Evolutionary conservation across 2,329 filamentous ascomycete species (phyloP).

Genomic region (Aspergillus terreus): DNA sequence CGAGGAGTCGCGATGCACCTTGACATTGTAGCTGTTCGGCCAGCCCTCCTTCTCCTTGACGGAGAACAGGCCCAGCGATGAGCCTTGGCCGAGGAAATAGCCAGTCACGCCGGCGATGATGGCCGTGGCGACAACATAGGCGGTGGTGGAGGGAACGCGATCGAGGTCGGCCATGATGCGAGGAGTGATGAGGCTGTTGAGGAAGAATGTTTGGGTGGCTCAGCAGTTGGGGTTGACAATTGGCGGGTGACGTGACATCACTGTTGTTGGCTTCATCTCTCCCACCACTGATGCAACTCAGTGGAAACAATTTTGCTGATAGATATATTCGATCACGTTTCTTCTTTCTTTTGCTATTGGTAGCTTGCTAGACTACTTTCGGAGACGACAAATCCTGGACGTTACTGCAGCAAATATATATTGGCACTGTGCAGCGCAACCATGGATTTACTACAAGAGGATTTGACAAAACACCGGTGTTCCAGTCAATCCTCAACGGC

Average conservation of each 20-base stretch:
- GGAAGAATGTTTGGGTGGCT: background rate
- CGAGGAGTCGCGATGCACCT: slow-evolving; percentile 41
- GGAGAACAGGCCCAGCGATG: slow-evolving; percentile 69
- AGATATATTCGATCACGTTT: too few relatives aligned
- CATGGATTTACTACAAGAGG: too few relatives aligned
- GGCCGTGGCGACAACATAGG: slow-evolving; percentile 68
- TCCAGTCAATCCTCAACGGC: too few relatives aligned
- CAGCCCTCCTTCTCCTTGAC: slow-evolving; percentile 43
- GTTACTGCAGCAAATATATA: too few relatives aligned
- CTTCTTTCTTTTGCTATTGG: too few relatives aligned
- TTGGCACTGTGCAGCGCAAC: too few relatives aligned
- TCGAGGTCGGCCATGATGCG: slow-evolving; percentile 34
- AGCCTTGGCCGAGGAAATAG: slow-evolving; percentile 66
- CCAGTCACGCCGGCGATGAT: slow-evolving; percentile 71
- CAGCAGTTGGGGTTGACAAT: background rate
- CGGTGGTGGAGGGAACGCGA: slow-evolving; percentile 48
- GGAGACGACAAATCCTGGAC: too few relatives aligned
- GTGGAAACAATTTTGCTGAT: too few relatives aligned
- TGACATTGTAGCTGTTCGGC: slow-evolving; percentile 53
- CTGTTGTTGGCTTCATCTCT: background rate
- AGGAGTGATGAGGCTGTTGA: background rate
- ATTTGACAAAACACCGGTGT: too few relatives aligned
- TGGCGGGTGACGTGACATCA: too few relatives aligned
- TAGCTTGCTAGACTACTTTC: too few relatives aligned
- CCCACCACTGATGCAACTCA: too few relatives aligned